Conservation (phyloP, 1,284 basidiomycete species). For the Meripilus lineatus region DNA sequence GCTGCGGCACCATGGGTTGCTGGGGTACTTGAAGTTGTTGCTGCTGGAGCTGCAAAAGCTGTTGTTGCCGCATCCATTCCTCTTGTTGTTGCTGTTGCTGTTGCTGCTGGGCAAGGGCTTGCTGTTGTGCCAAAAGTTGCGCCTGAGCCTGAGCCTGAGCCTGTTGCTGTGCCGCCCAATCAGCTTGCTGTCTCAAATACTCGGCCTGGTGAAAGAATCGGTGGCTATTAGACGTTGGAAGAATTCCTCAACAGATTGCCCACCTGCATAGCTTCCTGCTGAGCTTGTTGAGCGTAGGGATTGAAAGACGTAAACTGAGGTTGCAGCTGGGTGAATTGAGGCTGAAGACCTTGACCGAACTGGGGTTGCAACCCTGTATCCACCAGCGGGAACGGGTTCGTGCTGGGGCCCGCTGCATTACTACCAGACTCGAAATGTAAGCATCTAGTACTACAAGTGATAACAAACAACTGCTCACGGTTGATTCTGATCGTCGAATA, state of each 20-base stretch:
- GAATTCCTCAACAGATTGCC: constrained; percentile 11
- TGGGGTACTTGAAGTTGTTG: constrained; percentile 34
- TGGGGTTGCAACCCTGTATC: constrained; percentile 57
- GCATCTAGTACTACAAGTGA: not conserved
- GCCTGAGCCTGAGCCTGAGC: constrained; percentile 43
- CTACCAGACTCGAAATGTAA: constrained; percentile 7
- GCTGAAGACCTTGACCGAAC: constrained; percentile 12
- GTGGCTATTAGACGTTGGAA: not conserved
- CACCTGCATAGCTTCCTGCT: constrained; percentile 76
- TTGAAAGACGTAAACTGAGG: constrained; percentile 87
- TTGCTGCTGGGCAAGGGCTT: constrained; percentile 56
- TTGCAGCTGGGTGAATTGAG: constrained; percentile 34
- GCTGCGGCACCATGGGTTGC: constrained; percentile 50
- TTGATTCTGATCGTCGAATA: constrained; percentile 87
- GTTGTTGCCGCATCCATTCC: constrained; percentile 65
- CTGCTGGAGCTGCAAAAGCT: constrained; percentile 39
- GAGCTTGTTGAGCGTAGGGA: constrained; percentile 93
- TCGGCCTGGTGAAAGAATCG: constrained; percentile 42
- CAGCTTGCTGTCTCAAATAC: constrained; percentile 70
- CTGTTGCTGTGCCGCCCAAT: constrained; percentile 53
- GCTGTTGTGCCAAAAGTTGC: constrained; percentile 22
- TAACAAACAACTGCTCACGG: constrained; percentile 37
- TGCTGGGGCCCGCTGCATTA: constrained; percentile 18
- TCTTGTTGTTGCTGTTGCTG: constrained; percentile 76
- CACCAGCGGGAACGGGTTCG: constrained; percentile 63